A percentile compares a stretch with the other conserved stretches of the same genome.
phyloP scores from a whole-genome alignment of 2,329 filamentous ascomycete species.

The Ceratocystis harringtonii region DNA sequence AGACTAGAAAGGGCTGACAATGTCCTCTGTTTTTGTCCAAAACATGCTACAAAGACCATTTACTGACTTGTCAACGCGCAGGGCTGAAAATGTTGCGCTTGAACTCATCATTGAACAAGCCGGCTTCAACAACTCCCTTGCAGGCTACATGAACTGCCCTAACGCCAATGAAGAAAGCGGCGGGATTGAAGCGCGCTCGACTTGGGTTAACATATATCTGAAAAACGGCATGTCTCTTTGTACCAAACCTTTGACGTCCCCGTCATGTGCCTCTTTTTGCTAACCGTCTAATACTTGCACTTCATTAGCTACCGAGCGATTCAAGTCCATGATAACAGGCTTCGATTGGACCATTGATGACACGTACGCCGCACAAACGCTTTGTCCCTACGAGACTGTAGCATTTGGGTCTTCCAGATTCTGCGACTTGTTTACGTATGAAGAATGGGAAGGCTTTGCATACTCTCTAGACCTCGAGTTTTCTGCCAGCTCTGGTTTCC shows the following conservation, averaged over 20 bases:
- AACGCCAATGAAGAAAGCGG: constrained; percentile 39
- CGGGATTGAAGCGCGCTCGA: constrained; percentile 37
- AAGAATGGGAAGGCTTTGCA: constrained; percentile 58
- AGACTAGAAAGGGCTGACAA: neutral
- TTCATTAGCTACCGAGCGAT: constrained; percentile 38
- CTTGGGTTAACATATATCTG: constrained; percentile 53
- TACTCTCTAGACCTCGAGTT: constrained; percentile 57
- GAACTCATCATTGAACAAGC: constrained; percentile 52
- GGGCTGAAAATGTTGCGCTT: constrained; percentile 55
- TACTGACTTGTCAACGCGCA: constrained; percentile 18
- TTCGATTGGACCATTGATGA: constrained; percentile 51
- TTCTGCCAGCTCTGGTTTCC: constrained; percentile 44
- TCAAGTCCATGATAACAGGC: constrained; percentile 38
- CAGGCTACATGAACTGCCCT: constrained; percentile 51
- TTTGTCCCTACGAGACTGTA: constrained; percentile 69
- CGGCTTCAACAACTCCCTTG: constrained; percentile 55
- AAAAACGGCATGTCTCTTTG: constrained; percentile 32
- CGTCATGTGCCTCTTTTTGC: neutral
- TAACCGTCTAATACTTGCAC: neutral
- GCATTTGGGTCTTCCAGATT: constrained; percentile 60
- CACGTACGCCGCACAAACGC: constrained; percentile 51
- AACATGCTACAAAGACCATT: neutral
- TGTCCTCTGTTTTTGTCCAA: neutral
- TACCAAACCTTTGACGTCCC: neutral
- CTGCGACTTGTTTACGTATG: constrained; percentile 58